Evolutionary conservation across 2,329 filamentous ascomycete species (phyloP).

Genomic region (Rutstroemia sp.): DNA sequence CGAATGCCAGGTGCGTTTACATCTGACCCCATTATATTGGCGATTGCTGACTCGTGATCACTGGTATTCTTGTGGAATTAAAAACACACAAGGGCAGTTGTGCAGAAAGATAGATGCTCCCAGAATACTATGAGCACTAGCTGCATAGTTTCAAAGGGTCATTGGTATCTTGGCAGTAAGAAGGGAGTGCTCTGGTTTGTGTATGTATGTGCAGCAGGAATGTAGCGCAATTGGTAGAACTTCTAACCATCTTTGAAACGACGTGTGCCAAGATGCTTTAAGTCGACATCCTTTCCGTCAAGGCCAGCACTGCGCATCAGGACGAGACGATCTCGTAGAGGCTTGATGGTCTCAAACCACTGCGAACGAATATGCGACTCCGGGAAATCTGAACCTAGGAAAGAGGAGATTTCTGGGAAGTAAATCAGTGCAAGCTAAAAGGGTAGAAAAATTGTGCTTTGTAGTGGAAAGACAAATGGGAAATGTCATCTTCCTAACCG

Average conservation of each 20-base stretch:
- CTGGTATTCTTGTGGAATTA: background rate
- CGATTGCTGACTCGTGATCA: slow-evolving; percentile 11
- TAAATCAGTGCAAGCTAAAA: background rate
- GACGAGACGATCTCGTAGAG: slow-evolving; percentile 1
- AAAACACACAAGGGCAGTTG: background rate
- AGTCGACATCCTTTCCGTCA: slow-evolving; percentile 5
- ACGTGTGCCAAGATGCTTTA: background rate
- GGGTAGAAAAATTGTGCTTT: slow-evolving; percentile 2
- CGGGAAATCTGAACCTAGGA: slow-evolving; percentile 1
- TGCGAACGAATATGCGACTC: background rate
- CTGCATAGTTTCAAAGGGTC: background rate
- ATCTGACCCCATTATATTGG: slow-evolving; percentile 21
- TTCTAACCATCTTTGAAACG: slow-evolving; percentile 8
- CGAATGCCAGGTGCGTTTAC: slow-evolving; percentile 15
- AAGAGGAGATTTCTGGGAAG: background rate
- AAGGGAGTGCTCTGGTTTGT: background rate
- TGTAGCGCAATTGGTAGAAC: background rate
- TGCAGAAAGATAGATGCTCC: background rate
- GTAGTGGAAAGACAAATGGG: background rate
- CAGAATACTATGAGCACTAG: background rate
- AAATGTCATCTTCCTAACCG: background rate
- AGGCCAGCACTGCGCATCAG: background rate
- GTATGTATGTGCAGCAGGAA: background rate
- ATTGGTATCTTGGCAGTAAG: background rate
- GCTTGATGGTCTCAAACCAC: slow-evolving; percentile 2